Base-by-base conservation (phyloP, 2,329 filamentous ascomycete genomes). In the Fusarium setosum region DNA sequence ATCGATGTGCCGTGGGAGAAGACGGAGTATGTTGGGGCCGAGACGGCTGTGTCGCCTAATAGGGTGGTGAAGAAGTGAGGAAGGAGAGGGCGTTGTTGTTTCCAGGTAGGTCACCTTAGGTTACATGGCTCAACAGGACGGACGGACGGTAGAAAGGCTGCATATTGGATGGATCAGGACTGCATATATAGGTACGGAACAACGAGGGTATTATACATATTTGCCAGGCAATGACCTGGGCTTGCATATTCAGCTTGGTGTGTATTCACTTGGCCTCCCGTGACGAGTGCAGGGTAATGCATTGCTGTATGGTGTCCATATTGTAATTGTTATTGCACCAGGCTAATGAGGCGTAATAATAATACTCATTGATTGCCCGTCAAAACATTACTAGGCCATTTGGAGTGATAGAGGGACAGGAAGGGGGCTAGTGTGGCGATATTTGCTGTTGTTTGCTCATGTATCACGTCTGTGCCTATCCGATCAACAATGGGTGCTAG, bases 1-100 rank as follows among this genome's bases (percentile, higher is more conserved):
- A 94, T 97, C 78, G 92, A 96, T 67, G 81, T 87, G 17, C 83
- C 83, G n/a, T 75, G 75, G 76, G 54, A 72, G 63, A 68, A 71
- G 23, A 59, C 68, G 24, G 51, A 67, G 24, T 67, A 70, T 58
- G 61, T 37, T 21, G 61, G 54, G 15, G 55, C 59, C 2, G 58
- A 66, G 47, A 61, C 32, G 23, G 67, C 67, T 5, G 73, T 75
- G 64, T 69, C 70, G 23, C 72, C 73, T 13, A 63, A 68, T 42
- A 49, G 60, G 17, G 52, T 57, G 42, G 63, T 56, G 29, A 70
- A 49, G 45, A 23, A 47, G 50, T 53, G 52, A 29, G 32, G 45
- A n/a, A 48, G 31, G 41, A 47, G n/a, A 18, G 31, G 44, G 21
- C 3, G 21, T 37, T 18, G 35, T 17, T 35, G 17, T 24, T 48